phyloP scores from a whole-genome alignment of 1,284 basidiomycete species.

The Peniophora sp. region DNA sequence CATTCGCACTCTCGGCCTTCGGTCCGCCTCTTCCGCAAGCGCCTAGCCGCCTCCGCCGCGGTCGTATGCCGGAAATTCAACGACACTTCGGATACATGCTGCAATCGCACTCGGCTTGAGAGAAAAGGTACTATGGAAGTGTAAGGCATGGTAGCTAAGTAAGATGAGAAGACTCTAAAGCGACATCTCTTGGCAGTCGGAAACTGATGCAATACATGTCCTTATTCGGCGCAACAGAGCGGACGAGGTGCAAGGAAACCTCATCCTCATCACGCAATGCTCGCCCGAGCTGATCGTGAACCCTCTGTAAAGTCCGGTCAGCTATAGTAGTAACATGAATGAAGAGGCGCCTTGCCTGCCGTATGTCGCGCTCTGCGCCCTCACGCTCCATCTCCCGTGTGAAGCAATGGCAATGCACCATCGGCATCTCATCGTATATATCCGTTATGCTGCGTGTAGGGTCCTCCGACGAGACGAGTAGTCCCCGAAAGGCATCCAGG shows the following conservation, averaged over 20 bases:
- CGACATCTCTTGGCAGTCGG: conserved; percentile 62
- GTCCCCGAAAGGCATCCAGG: conserved; percentile 80
- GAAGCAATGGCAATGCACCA: conserved; percentile 97
- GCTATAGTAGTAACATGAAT: neutral
- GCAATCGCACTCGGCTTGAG: too few relatives aligned
- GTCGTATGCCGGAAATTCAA: too few relatives aligned
- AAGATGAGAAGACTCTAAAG: conserved; percentile 21
- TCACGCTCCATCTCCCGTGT: conserved; percentile 76
- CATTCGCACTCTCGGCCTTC: too few relatives aligned
- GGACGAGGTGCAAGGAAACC: conserved; percentile 70
- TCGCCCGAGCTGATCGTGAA: conserved; percentile 59
- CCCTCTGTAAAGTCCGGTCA: conserved; percentile 45
- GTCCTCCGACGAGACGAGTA: conserved; percentile 36
- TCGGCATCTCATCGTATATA: conserved; percentile 65
- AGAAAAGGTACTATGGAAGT: too few relatives aligned
- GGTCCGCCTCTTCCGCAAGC: too few relatives aligned
- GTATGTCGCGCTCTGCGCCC: conserved; percentile 70
- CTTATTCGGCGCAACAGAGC: conserved; percentile 94
- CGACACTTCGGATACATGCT: too few relatives aligned
- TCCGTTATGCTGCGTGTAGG: conserved; percentile 23
- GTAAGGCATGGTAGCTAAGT: too few relatives aligned
- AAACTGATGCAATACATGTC: conserved; percentile 99
- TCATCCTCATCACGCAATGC: conserved; percentile 42
- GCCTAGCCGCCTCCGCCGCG: too few relatives aligned
- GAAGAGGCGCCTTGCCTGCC: conserved; percentile 39